Evolutionary conservation across 495 filamentous ascomycete genomes (phyloP).

Genomic region (Niebla homalea): DNA sequence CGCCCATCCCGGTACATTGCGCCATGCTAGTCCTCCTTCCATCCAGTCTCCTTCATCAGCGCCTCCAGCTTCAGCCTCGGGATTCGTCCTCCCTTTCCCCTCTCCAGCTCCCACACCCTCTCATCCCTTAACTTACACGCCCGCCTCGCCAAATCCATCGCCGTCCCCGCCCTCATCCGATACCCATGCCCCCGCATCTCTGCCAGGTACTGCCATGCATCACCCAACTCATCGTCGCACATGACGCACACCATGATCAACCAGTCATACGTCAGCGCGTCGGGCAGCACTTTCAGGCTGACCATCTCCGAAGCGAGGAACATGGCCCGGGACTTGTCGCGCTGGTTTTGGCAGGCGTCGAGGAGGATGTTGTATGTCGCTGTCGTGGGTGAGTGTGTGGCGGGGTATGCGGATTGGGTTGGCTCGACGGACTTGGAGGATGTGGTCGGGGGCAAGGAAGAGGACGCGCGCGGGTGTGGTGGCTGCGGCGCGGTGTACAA

Average conservation of each 20-base stretch:
- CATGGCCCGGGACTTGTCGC: conserved; percentile 43
- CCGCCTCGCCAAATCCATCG: conserved; percentile 27
- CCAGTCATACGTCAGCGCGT: conserved; percentile 50
- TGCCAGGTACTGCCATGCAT: conserved; percentile 43
- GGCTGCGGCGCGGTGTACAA: conserved; percentile 34
- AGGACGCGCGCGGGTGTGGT: neutral
- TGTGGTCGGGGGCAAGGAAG: neutral
- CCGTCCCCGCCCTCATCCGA: conserved; percentile 26
- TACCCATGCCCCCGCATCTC: conserved; percentile 33
- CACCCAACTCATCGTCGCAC: conserved; percentile 33
- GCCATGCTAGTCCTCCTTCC: too few species aligned
- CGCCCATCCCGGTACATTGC: too few species aligned
- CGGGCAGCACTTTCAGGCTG: conserved; percentile 43
- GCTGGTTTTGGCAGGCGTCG: conserved; percentile 37
- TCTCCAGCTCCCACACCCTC: conserved; percentile 40
- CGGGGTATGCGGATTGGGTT: neutral
- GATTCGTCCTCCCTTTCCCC: conserved; percentile 13
- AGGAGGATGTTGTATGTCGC: conserved; percentile 58
- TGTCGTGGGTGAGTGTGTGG: conserved; percentile 36
- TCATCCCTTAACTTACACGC: conserved; percentile 37
- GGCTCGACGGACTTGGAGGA: neutral
- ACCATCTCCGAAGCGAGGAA: conserved; percentile 67
- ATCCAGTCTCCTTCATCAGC: too few species aligned
- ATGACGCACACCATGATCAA: conserved; percentile 51
- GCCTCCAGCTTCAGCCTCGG: neutral